phyloP scores from a whole-genome alignment of 2,329 filamentous ascomycete species.

The Aspergillus chevalieri region DNA sequence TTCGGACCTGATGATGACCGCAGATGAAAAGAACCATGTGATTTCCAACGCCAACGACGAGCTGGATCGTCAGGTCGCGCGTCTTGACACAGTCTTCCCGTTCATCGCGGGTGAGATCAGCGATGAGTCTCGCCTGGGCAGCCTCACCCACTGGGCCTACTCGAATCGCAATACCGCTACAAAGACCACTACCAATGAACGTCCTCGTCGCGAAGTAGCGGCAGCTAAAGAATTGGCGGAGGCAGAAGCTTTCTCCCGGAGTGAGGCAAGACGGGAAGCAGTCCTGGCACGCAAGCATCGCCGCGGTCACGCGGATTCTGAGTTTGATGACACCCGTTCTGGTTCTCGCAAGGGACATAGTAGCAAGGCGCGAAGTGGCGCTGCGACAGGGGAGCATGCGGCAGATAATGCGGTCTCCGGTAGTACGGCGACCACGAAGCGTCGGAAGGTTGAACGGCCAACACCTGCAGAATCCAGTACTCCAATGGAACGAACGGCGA shows the following conservation, averaged over 20 bases:
- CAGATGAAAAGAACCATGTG: conserved; percentile 98
- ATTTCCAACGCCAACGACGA: conserved; percentile 88
- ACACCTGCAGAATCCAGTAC: conserved; percentile 24
- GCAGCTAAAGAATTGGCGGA: conserved; percentile 62
- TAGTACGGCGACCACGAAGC: conserved; percentile 48
- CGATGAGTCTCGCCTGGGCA: conserved; percentile 90
- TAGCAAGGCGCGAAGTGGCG: conserved; percentile 45
- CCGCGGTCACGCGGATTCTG: conserved; percentile 67
- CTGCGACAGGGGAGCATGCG: conserved; percentile 6
- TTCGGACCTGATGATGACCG: conserved; percentile 75
- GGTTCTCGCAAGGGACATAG: conserved; percentile 50
- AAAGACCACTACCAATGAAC: conserved; percentile 57
- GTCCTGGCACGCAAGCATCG: conserved; percentile 68
- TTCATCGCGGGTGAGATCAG: conserved; percentile 85
- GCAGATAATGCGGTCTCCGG: conserved; percentile 15
- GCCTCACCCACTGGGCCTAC: conserved; percentile 91
- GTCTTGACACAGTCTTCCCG: conserved; percentile 81
- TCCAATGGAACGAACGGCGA: conserved; percentile 38
- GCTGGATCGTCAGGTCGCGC: conserved; percentile 73
- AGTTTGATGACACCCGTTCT: conserved; percentile 62
- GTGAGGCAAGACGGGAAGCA: conserved; percentile 77
- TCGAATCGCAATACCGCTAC: conserved; percentile 62
- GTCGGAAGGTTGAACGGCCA: conserved; percentile 72
- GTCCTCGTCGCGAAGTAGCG: conserved; percentile 71
- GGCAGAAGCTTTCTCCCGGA: conserved; percentile 75